Conservation (phyloP, 129 eudicot genomes). For the Tanacetum coccineum region DNA sequence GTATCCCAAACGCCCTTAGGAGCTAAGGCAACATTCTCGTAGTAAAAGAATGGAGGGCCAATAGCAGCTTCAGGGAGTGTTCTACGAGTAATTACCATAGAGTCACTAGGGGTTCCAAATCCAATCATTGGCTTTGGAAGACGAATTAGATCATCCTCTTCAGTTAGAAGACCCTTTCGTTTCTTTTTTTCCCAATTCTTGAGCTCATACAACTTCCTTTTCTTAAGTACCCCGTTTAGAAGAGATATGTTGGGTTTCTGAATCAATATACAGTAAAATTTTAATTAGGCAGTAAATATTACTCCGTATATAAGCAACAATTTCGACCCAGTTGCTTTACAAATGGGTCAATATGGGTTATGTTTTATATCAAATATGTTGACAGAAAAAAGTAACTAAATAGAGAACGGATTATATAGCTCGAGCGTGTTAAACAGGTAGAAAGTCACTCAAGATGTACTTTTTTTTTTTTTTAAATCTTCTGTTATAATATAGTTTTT, state of each 20-base stretch:
- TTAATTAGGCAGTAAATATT: neutral
- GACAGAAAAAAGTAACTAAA: neutral
- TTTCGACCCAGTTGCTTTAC: neutral
- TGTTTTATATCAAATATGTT: neutral
- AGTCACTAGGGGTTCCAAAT: slow-evolving; percentile 61
- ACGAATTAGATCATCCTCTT: slow-evolving; percentile 46
- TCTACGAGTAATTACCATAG: slow-evolving; percentile 26
- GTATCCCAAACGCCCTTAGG: slow-evolving; percentile 98
- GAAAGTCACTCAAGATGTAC: neutral
- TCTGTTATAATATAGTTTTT: too few species aligned
- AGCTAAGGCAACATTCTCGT: slow-evolving; percentile 91
- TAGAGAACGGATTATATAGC: too few species aligned
- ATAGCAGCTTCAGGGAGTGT: slow-evolving; percentile 56
- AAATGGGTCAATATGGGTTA: neutral
- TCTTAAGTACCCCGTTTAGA: slow-evolving; percentile 37
- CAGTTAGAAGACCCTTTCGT: slow-evolving; percentile 26
- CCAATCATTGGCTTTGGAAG: slow-evolving; percentile 89
- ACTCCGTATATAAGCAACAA: neutral
- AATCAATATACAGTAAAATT: neutral
- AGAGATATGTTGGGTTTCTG: slow-evolving; percentile 39
- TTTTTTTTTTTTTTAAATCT: too few species aligned
- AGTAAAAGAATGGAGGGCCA: slow-evolving; percentile 83
- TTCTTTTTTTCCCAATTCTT: slow-evolving; percentile 39
- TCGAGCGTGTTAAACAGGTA: neutral
- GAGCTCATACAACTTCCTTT: slow-evolving; percentile 41